phyloP scores from a whole-genome alignment of 116 monocot genomes.

The Dioscorea cayenensis region DNA sequence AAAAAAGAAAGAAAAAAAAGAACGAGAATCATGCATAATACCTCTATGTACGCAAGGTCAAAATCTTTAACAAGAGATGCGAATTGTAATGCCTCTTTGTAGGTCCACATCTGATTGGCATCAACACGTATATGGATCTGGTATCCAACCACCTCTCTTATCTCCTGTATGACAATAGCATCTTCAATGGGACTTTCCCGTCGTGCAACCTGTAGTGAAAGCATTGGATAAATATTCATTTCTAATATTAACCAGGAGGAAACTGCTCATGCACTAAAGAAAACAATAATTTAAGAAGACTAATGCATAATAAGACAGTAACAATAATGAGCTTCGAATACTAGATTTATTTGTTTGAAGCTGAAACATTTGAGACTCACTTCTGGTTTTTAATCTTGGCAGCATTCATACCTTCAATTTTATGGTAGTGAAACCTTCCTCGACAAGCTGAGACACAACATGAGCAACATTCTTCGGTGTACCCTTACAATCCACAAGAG shows the following conservation, averaged over 20 bases:
- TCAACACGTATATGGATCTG: constrained; percentile 76
- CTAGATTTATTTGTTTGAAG: background rate
- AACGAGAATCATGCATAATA: constrained; percentile 18
- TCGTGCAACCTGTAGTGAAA: constrained; percentile 65
- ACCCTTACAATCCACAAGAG: constrained; percentile 78
- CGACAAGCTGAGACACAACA: constrained; percentile 61
- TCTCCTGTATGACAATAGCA: constrained; percentile 64
- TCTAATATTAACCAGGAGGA: background rate
- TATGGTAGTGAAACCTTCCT: constrained; percentile 77
- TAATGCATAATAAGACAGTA: background rate
- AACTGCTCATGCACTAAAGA: background rate
- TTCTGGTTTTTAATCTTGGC: background rate
- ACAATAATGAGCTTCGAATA: background rate
- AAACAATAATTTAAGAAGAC: background rate
- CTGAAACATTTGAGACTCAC: background rate
- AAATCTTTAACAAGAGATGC: constrained; percentile 49
- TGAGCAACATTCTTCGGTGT: constrained; percentile 57
- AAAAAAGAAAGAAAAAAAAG: background rate
- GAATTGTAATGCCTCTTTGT: constrained; percentile 74
- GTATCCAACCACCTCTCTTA: constrained; percentile 63
- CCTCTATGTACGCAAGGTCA: constrained; percentile 85
- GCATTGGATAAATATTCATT: background rate
- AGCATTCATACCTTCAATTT: constrained; percentile 68
- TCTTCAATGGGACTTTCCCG: constrained; percentile 67
- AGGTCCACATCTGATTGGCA: constrained; percentile 89